Evolutionary conservation across 768 basidiomycete genomes (phyloP).

Genomic region (Rhizopogon rudus): DNA sequence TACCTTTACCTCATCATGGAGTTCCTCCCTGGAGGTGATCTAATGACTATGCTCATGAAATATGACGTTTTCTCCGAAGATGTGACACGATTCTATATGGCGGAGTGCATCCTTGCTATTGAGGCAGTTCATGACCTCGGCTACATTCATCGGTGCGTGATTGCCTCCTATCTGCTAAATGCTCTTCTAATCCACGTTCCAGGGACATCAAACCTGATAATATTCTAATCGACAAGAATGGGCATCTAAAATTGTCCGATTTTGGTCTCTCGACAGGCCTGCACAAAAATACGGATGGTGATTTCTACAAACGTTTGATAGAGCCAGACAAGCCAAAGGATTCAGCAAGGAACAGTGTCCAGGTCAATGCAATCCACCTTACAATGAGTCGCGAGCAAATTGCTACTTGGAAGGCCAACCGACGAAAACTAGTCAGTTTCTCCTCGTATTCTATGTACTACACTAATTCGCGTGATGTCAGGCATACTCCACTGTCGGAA

Average conservation of each 20-base stretch:
- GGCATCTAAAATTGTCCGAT: constrained; percentile 96
- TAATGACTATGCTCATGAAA: constrained; percentile 99
- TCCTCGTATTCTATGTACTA: not conserved
- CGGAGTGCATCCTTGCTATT: constrained; percentile 95
- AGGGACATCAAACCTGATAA: constrained; percentile 99
- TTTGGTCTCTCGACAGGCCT: constrained; percentile 97
- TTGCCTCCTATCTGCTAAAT: not conserved
- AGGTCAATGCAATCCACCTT: constrained; percentile 95
- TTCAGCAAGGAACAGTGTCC: constrained; percentile 86
- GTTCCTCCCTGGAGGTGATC: constrained; percentile 86
- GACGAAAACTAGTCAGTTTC: constrained; percentile 77
- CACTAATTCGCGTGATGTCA: constrained; percentile 23
- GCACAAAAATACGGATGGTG: constrained; percentile 93
- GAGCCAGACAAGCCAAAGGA: constrained; percentile 68
- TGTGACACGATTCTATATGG: constrained; percentile 98
- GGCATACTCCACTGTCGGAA: constrained; percentile 88
- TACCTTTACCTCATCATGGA: constrained; percentile 99
- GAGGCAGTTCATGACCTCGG: constrained; percentile 98
- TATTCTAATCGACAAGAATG: constrained; percentile 94
- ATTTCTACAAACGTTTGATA: constrained; percentile 88
- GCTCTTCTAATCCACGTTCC: constrained; percentile 2
- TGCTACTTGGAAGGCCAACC: constrained; percentile 98
- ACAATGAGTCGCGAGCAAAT: constrained; percentile 97
- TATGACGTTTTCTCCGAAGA: constrained; percentile 99
- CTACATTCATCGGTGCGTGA: constrained; percentile 89